phyloP scores from a whole-genome alignment of 1,139 yeast species.

The Torulaspora pretoriensis region DNA sequence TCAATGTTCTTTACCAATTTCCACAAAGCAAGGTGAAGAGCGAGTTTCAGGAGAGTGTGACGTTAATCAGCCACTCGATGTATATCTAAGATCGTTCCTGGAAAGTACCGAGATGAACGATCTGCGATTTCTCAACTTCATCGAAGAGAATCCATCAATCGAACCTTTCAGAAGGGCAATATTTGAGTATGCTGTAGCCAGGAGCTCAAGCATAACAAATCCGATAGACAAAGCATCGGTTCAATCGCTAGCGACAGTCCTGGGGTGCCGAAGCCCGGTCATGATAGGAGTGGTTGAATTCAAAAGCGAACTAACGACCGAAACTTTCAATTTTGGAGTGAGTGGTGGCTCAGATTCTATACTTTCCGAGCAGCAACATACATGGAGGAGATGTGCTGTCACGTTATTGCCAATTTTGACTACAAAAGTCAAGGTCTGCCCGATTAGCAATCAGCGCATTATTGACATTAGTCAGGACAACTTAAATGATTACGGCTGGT shows the following conservation, averaged over 20 bases:
- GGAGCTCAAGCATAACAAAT: conserved; percentile 24
- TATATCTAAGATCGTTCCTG: conserved; percentile 27
- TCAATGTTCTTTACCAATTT: conserved; percentile 21
- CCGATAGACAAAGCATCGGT: conserved; percentile 35
- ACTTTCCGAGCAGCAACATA: conserved; percentile 31
- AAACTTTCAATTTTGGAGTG: conserved; percentile 30
- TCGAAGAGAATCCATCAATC: conserved; percentile 25
- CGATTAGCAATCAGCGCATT: conserved; percentile 36
- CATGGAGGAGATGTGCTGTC: conserved; percentile 39
- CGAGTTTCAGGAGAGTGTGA: neutral
- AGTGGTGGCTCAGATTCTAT: conserved; percentile 21
- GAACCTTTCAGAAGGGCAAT: conserved; percentile 28
- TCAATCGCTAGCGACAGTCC: conserved; percentile 24
- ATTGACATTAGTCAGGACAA: conserved; percentile 35
- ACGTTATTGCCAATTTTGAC: conserved; percentile 39
- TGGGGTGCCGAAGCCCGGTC: conserved; percentile 16
- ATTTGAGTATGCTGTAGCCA: conserved; percentile 29
- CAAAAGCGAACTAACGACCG: conserved; percentile 34
- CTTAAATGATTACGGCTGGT: conserved; percentile 35
- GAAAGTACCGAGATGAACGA: conserved; percentile 21
- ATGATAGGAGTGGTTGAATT: conserved; percentile 16
- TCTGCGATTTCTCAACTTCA: conserved; percentile 31
- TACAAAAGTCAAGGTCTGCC: conserved; percentile 36
- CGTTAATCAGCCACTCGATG: conserved; percentile 21
- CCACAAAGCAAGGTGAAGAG: neutral